These are phyloP conservation scores for Physaria fendleri DNA, from an alignment of 345 rosid species.

Conservation along the genomic window DNA sequence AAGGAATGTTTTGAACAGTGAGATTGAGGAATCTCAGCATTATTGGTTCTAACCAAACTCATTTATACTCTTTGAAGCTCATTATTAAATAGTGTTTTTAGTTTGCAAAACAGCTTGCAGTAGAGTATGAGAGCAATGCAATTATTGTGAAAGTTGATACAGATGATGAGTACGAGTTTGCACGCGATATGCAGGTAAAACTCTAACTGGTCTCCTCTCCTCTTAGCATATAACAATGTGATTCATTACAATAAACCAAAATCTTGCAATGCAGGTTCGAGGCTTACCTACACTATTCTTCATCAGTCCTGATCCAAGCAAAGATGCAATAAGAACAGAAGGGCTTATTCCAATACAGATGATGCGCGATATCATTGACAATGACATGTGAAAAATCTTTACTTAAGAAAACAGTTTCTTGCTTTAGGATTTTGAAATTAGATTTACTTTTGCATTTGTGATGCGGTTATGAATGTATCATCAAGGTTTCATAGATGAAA, in stretches of 20 bases:
- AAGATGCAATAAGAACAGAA: slow-evolving; percentile 87
- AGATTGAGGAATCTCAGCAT: background rate
- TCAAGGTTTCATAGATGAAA: slow-evolving; percentile 8
- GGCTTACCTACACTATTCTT: slow-evolving; percentile 85
- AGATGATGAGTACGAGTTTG: slow-evolving; percentile 86
- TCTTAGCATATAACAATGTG: background rate
- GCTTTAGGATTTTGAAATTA: slow-evolving; percentile 13
- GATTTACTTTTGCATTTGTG: background rate
- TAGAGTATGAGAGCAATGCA: slow-evolving; percentile 75
- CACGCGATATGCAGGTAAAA: slow-evolving; percentile 75
- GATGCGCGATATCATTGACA: slow-evolving; percentile 87
- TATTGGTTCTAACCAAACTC: background rate
- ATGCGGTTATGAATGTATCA: slow-evolving; percentile 7
- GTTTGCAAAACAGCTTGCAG: slow-evolving; percentile 58
- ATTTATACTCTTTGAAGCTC: background rate
- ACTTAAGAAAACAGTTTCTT: slow-evolving; percentile 1
- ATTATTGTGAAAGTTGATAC: slow-evolving; percentile 87
- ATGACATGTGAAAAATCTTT: slow-evolving; percentile 55
- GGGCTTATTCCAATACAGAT: slow-evolving; percentile 80
- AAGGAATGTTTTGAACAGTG: background rate
- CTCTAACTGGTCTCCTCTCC: slow-evolving; percentile 13
- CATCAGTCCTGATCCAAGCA: slow-evolving; percentile 79
- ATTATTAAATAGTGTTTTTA: background rate
- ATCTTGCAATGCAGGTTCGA: slow-evolving; percentile 53
- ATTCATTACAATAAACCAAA: background rate